These are phyloP conservation scores for Gyromitra esculenta DNA, from an alignment of 2,329 filamentous ascomycete species.

Conservation along the genomic window DNA sequence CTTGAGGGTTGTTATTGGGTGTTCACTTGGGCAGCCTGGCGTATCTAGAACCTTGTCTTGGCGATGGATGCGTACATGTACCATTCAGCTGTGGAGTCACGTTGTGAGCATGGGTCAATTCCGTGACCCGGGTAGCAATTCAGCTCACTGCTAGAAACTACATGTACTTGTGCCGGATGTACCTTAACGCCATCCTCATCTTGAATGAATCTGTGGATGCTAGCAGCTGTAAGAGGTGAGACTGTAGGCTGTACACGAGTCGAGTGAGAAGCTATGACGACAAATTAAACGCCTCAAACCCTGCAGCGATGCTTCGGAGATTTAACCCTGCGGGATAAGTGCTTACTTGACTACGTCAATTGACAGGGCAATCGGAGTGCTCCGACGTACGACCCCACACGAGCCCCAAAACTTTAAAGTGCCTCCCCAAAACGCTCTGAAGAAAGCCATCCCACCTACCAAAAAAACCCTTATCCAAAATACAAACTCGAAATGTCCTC, in stretches of 20 bases:
- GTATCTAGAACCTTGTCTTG: background rate
- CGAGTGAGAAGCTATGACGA: background rate
- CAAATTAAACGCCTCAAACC: background rate
- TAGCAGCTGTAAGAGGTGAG: too few relatives aligned
- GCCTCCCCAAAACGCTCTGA: background rate
- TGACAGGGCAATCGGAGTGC: too few relatives aligned
- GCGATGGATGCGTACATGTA: background rate
- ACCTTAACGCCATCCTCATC: too few relatives aligned
- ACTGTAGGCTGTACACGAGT: background rate
- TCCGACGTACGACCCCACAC: too few relatives aligned
- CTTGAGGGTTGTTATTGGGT: background rate
- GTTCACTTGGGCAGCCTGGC: background rate
- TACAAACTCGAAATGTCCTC: background rate
- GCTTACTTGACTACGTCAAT: too few relatives aligned
- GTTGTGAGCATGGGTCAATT: too few relatives aligned
- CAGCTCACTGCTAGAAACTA: too few relatives aligned
- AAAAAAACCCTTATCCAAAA: background rate
- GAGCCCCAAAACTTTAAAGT: background rate
- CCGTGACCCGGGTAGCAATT: too few relatives aligned
- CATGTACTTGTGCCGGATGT: too few relatives aligned
- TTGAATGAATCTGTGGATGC: too few relatives aligned
- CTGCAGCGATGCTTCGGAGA: background rate
- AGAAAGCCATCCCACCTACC: background rate
- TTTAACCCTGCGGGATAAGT: background rate
- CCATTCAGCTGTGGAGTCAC: too few relatives aligned